Evolutionary conservation across 177 flowering plant genomes (phyloP).

Genomic region (Vitis hybrid): DNA sequence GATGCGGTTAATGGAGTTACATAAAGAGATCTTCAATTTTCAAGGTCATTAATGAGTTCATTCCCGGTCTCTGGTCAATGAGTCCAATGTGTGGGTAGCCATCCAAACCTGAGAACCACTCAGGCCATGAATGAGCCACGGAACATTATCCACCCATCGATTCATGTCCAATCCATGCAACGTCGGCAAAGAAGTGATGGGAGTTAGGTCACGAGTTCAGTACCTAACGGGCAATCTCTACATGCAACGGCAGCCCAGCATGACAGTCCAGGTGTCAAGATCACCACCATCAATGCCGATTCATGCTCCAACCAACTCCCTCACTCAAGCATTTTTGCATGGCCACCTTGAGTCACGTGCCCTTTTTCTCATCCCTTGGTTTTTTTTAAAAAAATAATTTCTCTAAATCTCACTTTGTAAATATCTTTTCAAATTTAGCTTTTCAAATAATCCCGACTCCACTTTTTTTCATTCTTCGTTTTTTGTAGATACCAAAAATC

Average conservation of each 20-base stretch:
- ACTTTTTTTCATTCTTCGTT: no score
- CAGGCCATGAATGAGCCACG: not conserved
- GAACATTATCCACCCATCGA: not conserved
- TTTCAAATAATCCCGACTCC: no score
- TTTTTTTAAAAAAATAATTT: no score
- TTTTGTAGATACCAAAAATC: no score
- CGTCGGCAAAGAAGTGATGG: not conserved
- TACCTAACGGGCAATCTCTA: not conserved
- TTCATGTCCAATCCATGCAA: not conserved
- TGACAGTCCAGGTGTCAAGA: no score
- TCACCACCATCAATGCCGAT: no score
- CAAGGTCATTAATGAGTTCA: conserved; percentile 8
- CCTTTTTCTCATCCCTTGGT: no score
- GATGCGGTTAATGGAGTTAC: conserved; percentile 1
- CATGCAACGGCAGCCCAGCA: not conserved
- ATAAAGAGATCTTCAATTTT: conserved; percentile 25
- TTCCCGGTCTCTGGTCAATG: conserved; percentile 14
- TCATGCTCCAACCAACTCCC: no score
- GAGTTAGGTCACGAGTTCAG: not conserved
- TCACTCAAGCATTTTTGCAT: no score
- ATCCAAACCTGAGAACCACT: not conserved
- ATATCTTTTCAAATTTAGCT: no score
- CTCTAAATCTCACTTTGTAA: no score
- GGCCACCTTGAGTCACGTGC: no score
- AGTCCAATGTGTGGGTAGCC: conserved; percentile 22